A percentile compares a stretch with the other conserved stretches of the same genome.
Conservation (phyloP, 2,329 filamentous ascomycete species). For the Pyrenochaeta sp. region DNA sequence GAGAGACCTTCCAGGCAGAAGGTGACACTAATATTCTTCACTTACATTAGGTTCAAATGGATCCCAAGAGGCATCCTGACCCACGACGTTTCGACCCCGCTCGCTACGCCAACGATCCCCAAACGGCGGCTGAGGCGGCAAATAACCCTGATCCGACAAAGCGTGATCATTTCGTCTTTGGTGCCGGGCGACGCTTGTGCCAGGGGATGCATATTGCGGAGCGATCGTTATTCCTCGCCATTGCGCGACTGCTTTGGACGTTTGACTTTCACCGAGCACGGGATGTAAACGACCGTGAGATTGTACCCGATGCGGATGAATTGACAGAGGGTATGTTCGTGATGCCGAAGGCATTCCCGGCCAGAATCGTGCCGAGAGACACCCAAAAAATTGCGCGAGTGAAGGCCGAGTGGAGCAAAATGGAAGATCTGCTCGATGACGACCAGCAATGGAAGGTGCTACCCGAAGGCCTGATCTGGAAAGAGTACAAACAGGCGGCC, state of each 20-base stretch:
- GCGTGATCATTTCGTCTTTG: conserved; percentile 51
- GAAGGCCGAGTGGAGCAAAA: conserved; percentile 27
- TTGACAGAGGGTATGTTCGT: conserved; percentile 29
- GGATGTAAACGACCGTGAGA: conserved; percentile 7
- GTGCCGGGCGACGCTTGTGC: conserved; percentile 49
- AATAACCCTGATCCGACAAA: conserved; percentile 36
- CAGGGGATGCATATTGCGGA: conserved; percentile 51
- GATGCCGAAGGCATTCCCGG: conserved; percentile 26
- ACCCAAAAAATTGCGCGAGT: conserved; percentile 10
- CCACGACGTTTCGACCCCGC: conserved; percentile 56
- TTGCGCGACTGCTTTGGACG: conserved; percentile 46
- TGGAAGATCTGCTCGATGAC: conserved; percentile 22
- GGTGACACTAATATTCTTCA: no score
- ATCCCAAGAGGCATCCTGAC: conserved; percentile 53
- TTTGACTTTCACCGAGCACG: conserved; percentile 30
- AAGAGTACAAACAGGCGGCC: conserved; percentile 18
- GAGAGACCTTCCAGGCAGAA: no score
- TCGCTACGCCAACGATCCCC: conserved; percentile 42
- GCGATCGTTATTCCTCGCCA: conserved; percentile 40
- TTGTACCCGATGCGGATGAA: conserved; percentile 20
- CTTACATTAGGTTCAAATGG: conserved; percentile 31
- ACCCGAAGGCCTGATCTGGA: conserved; percentile 29
- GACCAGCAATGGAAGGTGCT: conserved; percentile 29
- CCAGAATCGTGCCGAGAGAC: conserved; percentile 24
- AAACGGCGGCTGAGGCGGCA: conserved; percentile 42